Conservation (phyloP, 805 yeast species). For the Blastobotrys mokoenaii region DNA sequence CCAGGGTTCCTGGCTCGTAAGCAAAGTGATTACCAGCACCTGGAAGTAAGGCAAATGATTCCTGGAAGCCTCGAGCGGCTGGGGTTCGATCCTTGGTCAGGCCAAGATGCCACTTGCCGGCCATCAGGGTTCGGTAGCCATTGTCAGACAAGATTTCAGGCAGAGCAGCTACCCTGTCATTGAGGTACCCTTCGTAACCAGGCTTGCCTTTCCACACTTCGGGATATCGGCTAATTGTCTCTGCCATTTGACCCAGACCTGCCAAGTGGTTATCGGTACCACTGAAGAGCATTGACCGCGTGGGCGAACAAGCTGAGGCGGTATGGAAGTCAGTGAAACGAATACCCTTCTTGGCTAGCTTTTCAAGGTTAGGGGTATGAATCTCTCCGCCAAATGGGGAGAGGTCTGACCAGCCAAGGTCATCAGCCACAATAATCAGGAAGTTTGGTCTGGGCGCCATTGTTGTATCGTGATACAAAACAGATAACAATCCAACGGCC, state of each 20-base stretch:
- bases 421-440: slow-evolving; percentile 51
- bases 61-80: slow-evolving; percentile 40
- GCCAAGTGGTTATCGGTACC: slow-evolving; percentile 59
- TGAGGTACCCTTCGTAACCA: slow-evolving; percentile 49
- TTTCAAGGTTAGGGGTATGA: slow-evolving; percentile 43
- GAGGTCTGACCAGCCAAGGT: slow-evolving; percentile 50
- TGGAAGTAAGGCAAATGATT: slow-evolving; percentile 41
- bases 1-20: slow-evolving; percentile 28
- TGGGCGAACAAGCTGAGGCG: slow-evolving; percentile 59
- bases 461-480: not conserved
- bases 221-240: slow-evolving; percentile 32
- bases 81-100: slow-evolving; percentile 42
- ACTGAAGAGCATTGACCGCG: slow-evolving; percentile 50
- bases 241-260: slow-evolving; percentile 52
- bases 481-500: no score
- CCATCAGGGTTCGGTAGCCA: slow-evolving; percentile 43
- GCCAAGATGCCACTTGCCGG: slow-evolving; percentile 61
- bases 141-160: slow-evolving; percentile 42
- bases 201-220: slow-evolving; percentile 37
- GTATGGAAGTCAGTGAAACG: slow-evolving; percentile 53
- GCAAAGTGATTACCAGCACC: slow-evolving; percentile 54
- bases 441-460: slow-evolving; percentile 35
- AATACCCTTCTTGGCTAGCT: slow-evolving; percentile 37
- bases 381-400: slow-evolving; percentile 46
- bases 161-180: slow-evolving; percentile 43